Evolutionary conservation across 805 yeast species (phyloP), one percentile per base, ranked within the genome.

Genomic region (Kregervanrija fluxuum): DNA sequence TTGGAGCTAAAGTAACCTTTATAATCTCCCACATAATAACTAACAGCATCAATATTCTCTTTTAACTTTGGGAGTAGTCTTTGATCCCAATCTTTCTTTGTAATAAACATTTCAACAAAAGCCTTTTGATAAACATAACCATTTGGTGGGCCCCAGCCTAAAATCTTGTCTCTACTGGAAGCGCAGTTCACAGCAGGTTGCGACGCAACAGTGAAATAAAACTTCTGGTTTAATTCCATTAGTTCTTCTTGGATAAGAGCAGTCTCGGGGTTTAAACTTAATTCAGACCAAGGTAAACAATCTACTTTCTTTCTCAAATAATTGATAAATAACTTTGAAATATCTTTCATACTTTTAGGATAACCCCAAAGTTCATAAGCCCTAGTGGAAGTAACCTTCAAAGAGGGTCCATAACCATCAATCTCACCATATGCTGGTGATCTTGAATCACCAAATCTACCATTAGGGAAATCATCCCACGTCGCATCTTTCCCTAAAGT

Each of bases 391-490:
- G 82, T 75, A 4, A 87, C 80, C 57, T 90, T 90, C 55, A 93
- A 74, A 2, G 85, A 78, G 0, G 97, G 96, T 2, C 98, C 98
- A 62, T 91, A 93, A 30, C 98, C 98, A 62, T 90, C 97, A 55
- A 91, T 87, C 66, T 91, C 97, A 70, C 98, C 99, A 64, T 85
- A 91, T 1, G 98, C 98, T 14, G 97, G 96, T 32, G 96, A 87
- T 56, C 93, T 73, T 0, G 96, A 85, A 66, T 89, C 95, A 67
- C 97, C 95, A 63, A 87, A 88, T 67, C 98, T 75, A 60, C 97
- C 96, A 64, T 90, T 88, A 28, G 96, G 93, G 64, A 87, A 90
- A 58, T 90, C 98, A 69, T 90, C 98, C 98, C 98, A 90, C 1
- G 90, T 85, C 4, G 95, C 95, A 61, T 86, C 93, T 55, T 86